Base-by-base conservation (phyloP, 2,329 filamentous ascomycete species). In the Orbilia quercus region DNA sequence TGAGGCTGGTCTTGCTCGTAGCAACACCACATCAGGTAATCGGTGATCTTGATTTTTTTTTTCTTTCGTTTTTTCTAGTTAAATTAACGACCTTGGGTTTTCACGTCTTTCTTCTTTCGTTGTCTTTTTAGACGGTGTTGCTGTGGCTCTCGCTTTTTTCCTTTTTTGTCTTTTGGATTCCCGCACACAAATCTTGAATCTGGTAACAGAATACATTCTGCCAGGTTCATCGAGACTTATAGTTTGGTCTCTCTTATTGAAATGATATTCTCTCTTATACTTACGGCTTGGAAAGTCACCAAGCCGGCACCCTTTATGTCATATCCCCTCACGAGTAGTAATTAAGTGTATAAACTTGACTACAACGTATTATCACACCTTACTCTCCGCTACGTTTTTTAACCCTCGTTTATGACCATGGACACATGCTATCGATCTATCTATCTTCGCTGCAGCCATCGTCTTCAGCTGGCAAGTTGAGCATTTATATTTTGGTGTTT, bases 1-100 rank as follows among this genome's bases (percentile, higher is more conserved):
- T 23, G 76, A 77, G 54, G 75, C 76, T 60, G 75, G 75, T 31
- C 51, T 74, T 62, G 57, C 65, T 3, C 73, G 74, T 42, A 45
- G 50, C 44, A 67, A 73, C 54, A 23, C 74, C 25, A 38, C 76
- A 53, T 63, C 70, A 53, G 45, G 42, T 22, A 51, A 58, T 34
- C 73, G 72, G 54, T 65, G 60, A 65, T 73, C 58, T 6, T 23
- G 18, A 47, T 31, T 55, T 55, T 57, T 57, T 60, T 36, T 53
- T 40, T 67, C 59, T 58, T 58, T 40, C 48, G 71, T 75, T 71
- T 36, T 71, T 64, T 74, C 74, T 64, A 34, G 28, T 63, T 62
- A 57, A 53, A 55, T 55, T 72, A 51, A 66, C 42, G 60, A 66
- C 60, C 31, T 60, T 54, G 69, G 57, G 36, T 59, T 48, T 22